phyloP scores from a whole-genome alignment of 176 grass and related monocot genomes.

The Chloris gayana region DNA sequence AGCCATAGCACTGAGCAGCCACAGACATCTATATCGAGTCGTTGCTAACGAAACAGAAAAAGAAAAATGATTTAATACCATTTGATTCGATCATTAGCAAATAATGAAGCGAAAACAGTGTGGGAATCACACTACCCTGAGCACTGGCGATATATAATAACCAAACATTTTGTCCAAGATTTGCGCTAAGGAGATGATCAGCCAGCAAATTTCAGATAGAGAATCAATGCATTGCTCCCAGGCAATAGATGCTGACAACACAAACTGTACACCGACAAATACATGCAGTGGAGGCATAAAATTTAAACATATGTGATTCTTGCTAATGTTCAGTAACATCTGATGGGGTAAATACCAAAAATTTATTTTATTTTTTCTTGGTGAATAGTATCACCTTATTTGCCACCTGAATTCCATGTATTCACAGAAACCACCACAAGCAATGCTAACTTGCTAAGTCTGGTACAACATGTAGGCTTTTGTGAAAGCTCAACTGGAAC shows the following conservation, averaged over 20 bases:
- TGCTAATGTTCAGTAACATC: background rate
- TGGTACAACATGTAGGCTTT: constrained; percentile 19
- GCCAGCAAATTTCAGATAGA: background rate
- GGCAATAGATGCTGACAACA: background rate
- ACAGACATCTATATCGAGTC: no score
- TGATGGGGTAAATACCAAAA: background rate
- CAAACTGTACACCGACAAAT: background rate
- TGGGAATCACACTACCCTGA: background rate
- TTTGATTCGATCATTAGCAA: constrained; percentile 17
- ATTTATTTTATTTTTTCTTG: constrained; percentile 31
- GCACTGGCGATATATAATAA: background rate
- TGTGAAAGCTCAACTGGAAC: constrained; percentile 13
- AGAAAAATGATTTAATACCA: background rate
- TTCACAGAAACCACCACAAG: constrained; percentile 41
- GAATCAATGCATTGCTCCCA: background rate
- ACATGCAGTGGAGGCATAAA: background rate
- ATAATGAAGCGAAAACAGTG: background rate
- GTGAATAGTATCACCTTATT: constrained; percentile 23
- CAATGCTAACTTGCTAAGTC: constrained; percentile 10
- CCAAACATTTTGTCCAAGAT: background rate
- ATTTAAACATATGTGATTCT: background rate
- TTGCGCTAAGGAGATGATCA: background rate
- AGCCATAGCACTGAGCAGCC: no score
- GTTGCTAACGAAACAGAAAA: constrained; percentile 15
- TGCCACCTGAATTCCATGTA: constrained; percentile 28